Percentiles rank a stretch among this genome's conserved stretches.
Conservation (phyloP, 306 rosid genomes). For the Pueraria montana region DNA sequence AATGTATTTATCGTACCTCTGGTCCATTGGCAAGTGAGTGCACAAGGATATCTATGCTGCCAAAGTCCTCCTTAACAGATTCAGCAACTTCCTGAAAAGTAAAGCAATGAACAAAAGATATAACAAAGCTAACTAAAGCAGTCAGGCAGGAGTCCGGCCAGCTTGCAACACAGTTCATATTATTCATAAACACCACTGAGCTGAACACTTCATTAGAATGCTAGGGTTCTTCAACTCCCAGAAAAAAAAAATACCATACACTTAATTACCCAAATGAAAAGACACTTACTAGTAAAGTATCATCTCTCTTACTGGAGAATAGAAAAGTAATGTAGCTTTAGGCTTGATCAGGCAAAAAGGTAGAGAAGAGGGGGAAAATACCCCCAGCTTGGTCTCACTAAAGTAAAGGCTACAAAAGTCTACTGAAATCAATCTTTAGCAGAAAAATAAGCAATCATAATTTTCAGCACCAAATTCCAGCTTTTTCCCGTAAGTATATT, state of each 20-base stretch:
- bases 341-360: background rate
- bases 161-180: background rate
- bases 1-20: constrained; percentile 70
- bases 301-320: background rate
- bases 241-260: constrained; percentile 5
- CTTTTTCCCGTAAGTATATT: constrained; percentile 8
- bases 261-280: constrained; percentile 35
- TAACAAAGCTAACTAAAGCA: constrained; percentile 5
- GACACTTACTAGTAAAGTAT: constrained; percentile 8
- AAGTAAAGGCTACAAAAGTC: background rate
- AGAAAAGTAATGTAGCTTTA: constrained; percentile 1
- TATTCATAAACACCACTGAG: constrained; percentile 24
- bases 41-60: constrained; percentile 97
- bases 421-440: constrained; percentile 23
- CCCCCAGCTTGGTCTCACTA: background rate
- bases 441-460: constrained; percentile 54
- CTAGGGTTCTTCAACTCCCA: constrained; percentile 3
- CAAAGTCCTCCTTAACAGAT: constrained; percentile 88
- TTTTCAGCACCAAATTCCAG: constrained; percentile 57
- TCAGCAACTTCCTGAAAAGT: constrained; percentile 90
- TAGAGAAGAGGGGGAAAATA: too few species aligned
- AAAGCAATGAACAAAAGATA: constrained; percentile 31
- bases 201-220: background rate
- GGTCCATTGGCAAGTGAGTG: constrained; percentile 99
- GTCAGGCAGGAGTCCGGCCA: constrained; percentile 12